These are phyloP conservation scores for Rhynchospora tenuis DNA, from an alignment of 176 grass and related monocot genomes.

Conservation along the genomic window DNA sequence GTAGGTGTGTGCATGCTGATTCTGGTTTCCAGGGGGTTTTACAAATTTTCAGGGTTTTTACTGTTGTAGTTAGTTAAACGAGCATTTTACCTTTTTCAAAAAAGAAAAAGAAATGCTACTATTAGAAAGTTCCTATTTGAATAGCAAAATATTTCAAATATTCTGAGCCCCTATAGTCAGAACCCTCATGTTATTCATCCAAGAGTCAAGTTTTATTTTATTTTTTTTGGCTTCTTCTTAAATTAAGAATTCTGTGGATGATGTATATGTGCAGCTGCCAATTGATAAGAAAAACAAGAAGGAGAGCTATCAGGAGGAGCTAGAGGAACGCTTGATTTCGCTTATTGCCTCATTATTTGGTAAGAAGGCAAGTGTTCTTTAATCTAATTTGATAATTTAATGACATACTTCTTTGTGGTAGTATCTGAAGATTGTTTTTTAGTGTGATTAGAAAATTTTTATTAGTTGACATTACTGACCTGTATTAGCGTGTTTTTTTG, in stretches of 20 bases:
- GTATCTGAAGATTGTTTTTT: not conserved
- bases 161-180: not conserved
- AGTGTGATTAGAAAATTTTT: not conserved
- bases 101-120: too few relatives aligned
- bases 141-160: not conserved
- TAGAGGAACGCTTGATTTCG: slow-evolving; percentile 89
- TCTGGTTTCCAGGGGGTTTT: too few relatives aligned
- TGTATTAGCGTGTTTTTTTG: not conserved
- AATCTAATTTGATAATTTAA: not conserved
- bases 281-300: slow-evolving; percentile 87
- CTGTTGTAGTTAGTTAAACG: too few relatives aligned
- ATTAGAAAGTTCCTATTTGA: not conserved
- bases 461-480: not conserved
- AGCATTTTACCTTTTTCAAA: too few relatives aligned
- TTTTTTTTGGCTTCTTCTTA: not conserved
- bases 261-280: slow-evolving; percentile 50
- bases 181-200: not conserved
- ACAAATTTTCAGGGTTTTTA: too few relatives aligned
- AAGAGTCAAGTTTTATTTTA: not conserved
- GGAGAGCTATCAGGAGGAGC: slow-evolving; percentile 83
- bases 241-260: slow-evolving; percentile 14
- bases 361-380: slow-evolving; percentile 53
- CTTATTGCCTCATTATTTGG: slow-evolving; percentile 97
- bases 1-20: too few relatives aligned
- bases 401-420: not conserved